Evolutionary conservation across 2,329 filamentous ascomycete species (phyloP).

Genomic region (Clarireedia homoeocarpa): DNA sequence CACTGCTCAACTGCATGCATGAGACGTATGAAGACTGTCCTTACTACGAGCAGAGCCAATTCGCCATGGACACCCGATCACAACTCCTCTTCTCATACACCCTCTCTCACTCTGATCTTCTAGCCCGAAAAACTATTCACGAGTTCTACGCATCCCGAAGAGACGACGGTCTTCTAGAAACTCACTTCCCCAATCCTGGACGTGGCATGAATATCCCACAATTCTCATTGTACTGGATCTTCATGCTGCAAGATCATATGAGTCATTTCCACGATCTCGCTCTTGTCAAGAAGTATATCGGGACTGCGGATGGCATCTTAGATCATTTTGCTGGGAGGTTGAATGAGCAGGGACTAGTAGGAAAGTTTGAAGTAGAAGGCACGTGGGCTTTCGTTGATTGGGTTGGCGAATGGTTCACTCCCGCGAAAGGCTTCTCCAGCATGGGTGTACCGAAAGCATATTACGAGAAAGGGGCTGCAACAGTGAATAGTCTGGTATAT

Average conservation of each 20-base stretch:
- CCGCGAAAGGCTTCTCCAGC: not conserved
- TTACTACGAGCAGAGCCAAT: slow-evolving; percentile 32
- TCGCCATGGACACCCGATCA: slow-evolving; percentile 22
- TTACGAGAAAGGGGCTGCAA: not conserved
- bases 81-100: slow-evolving; percentile 29
- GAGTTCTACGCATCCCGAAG: slow-evolving; percentile 4
- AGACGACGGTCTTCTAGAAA: slow-evolving; percentile 21
- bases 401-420: not conserved
- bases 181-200: slow-evolving; percentile 27
- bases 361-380: not conserved
- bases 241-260: not conserved
- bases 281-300: not conserved
- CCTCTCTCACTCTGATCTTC: slow-evolving; percentile 27
- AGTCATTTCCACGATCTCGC: not conserved
- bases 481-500: not conserved
- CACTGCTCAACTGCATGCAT: slow-evolving; percentile 13
- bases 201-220: not conserved
- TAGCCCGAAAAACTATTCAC: slow-evolving; percentile 29
- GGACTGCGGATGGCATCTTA: not conserved
- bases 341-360: not conserved
- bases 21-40: slow-evolving; percentile 30
- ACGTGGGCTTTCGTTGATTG: not conserved
- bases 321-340: not conserved
- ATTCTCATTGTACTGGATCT: not conserved
- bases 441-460: not conserved